Base-by-base conservation (phyloP, 2,329 filamentous ascomycete genomes). In the Gliomastix tumulicola region DNA sequence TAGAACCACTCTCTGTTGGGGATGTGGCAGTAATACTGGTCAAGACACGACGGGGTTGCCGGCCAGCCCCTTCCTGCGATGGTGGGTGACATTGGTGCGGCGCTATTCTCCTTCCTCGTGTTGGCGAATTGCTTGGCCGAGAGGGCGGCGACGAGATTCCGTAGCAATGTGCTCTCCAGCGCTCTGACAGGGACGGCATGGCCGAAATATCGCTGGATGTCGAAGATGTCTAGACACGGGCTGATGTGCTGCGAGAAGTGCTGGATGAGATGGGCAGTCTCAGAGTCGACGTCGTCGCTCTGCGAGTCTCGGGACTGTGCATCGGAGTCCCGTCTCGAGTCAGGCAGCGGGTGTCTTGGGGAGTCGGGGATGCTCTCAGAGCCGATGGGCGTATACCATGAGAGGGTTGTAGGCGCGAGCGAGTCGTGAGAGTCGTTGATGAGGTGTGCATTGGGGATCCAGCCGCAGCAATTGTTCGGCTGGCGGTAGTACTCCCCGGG, bases 1-100 rank as follows among this genome's bases (percentile, higher is more conserved):
- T 44, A 45, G 30, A 44, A 45, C 44, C 44, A 45, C 21, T 45
- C 44, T n/a, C n/a, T n/a, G n/a, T n/a, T n/a, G n/a, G n/a, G n/a
- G n/a, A n/a, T n/a, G n/a, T n/a, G n/a, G n/a, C n/a, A n/a, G n/a
- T n/a, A n/a, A n/a, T n/a, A n/a, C 20, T 40, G 31, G 22, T 30
- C 19, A n/a, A 36, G 28, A n/a, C n/a, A n/a, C n/a, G n/a, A n/a
- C n/a, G n/a, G n/a, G n/a, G n/a, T n/a, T n/a, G n/a, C n/a, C n/a
- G n/a, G n/a, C n/a, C n/a, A n/a, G n/a, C n/a, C n/a, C n/a, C n/a
- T n/a, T n/a, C n/a, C n/a, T n/a, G n/a, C n/a, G n/a, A n/a, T n/a
- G n/a, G n/a, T n/a, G n/a, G n/a, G n/a, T n/a, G n/a, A n/a, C n/a
- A n/a, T n/a, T n/a, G n/a, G n/a, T n/a, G n/a, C n/a, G n/a, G n/a